Base-by-base conservation (phyloP, 441 rosid species). In the Aleurites moluccanus region DNA sequence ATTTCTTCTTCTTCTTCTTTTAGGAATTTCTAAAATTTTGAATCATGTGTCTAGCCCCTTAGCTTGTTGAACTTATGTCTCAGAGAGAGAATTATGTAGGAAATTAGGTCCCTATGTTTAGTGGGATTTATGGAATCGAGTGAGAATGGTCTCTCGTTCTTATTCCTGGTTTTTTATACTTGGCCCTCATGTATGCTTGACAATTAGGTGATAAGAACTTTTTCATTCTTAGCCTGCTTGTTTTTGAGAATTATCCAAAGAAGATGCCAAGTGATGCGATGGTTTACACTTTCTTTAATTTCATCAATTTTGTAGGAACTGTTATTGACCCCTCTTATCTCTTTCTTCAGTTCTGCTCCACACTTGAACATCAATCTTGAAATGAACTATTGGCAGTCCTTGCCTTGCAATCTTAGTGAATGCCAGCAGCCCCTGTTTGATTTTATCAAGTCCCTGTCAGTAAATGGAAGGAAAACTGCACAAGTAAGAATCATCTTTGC, bases 361-460 rank as follows among this genome's bases (percentile, higher is more conserved):
- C 93, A 88, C 75, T 57, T 93, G 86, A 95, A 95, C 83, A 90
- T 93, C 80, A 95, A 93, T 80, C 95, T 95, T 64, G 95, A 95
- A 83, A 95, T 95, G 99, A 95, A 95, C 84, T 95, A 95, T 81
- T 95, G 99, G 99, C 93, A 88, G 65, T 83, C 97, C 28, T 88
- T 94, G 73, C 85, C 98, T 67, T 88, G 90, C 89, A 91, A 94
- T 77, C 91, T 94, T 47, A 49, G 67, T 56, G 99, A 94, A 81
- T 92, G 98, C 78, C 97, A 92, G 73, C 94, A 89, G 74, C 99
- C 98, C 8, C 81, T 94, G 79, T 90, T 94, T 20, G 96, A 94
- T 79, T 92, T 80, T 69, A 88, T 90, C 59, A 83, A 85, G 68
- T 86, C 85, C 50, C 79, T 95, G 60, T 88, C 97, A 23, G 61